A percentile compares a stretch with the other conserved stretches of the same genome.
phyloP scores from a whole-genome alignment of 352 stramenopile genomes.

The Phytopythium delawarense region DNA sequence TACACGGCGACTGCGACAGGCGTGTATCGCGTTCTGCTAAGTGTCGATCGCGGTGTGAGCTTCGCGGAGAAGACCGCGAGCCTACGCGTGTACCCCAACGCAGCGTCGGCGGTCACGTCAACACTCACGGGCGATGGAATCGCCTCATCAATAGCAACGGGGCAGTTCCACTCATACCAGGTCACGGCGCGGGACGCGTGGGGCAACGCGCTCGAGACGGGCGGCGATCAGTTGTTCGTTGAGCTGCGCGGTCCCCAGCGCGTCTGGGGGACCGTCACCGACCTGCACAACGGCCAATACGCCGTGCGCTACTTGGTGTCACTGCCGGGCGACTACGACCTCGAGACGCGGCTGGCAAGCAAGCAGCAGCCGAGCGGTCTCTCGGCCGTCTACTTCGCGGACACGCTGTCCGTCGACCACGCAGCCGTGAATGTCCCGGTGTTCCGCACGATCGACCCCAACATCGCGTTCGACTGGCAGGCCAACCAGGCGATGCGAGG shows the following conservation, averaged over 20 bases:
- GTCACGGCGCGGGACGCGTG: constrained; percentile 39
- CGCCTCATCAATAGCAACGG: constrained; percentile 21
- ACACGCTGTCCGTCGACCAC: constrained; percentile 11
- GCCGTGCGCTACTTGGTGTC: constrained; percentile 28
- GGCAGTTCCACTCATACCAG: constrained; percentile 21
- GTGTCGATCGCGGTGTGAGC: constrained; percentile 18
- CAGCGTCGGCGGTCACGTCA: constrained; percentile 28
- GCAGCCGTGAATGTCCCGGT: constrained; percentile 15
- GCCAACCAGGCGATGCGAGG: constrained; percentile 30
- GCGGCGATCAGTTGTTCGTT: constrained; percentile 34
- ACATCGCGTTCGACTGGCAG: constrained; percentile 40
- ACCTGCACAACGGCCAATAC: constrained; percentile 40
- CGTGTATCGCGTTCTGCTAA: constrained; percentile 32
- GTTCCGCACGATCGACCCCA: constrained; percentile 22
- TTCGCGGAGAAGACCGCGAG: constrained; percentile 26
- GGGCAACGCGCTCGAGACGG: constrained; percentile 32
- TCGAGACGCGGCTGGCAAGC: constrained; percentile 35
- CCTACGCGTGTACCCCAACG: constrained; percentile 24
- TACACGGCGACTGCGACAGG: constrained; percentile 31
- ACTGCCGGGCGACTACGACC: constrained; percentile 35
- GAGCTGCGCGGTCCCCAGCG: constrained; percentile 25
- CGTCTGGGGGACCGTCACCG: constrained; percentile 21
- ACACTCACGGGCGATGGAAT: constrained; percentile 23
- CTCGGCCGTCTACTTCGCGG: constrained; percentile 32
- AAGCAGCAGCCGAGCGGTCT: constrained; percentile 18